phyloP scores from a whole-genome alignment of 768 basidiomycete genomes.

The Naematelia aurantialba region DNA sequence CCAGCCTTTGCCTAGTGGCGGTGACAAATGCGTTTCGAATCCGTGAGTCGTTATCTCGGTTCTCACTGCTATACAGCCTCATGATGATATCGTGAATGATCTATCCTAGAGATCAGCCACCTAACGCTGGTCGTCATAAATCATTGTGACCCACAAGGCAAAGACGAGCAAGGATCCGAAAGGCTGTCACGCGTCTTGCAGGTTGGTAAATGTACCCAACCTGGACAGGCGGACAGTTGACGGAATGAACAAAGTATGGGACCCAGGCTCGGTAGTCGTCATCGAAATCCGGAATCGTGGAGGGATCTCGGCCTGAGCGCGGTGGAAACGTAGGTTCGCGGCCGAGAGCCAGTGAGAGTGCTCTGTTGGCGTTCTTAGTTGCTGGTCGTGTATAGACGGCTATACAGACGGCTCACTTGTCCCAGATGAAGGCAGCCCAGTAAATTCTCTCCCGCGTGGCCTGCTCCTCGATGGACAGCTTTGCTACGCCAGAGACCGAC shows the following conservation, averaged over 20 bases:
- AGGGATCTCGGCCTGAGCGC: slow-evolving; percentile 1
- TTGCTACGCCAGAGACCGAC: slow-evolving; percentile 6
- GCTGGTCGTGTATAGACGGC: not conserved
- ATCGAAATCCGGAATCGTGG: slow-evolving; percentile 10
- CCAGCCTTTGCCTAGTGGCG: slow-evolving; percentile 2
- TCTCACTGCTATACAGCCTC: slow-evolving; percentile 12
- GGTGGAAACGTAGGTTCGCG: slow-evolving; percentile 14
- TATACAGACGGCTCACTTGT: slow-evolving; percentile 14
- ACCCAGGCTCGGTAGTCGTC: slow-evolving; percentile 10
- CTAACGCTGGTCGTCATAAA: not conserved
- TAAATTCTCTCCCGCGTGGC: slow-evolving; percentile 1
- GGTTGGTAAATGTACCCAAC: slow-evolving; percentile 8
- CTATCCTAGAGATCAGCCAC: not conserved
- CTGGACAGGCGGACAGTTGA: slow-evolving; percentile 9
- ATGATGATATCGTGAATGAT: slow-evolving; percentile 20
- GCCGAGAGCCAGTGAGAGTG: slow-evolving; percentile 11
- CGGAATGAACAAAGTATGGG: slow-evolving; percentile 5
- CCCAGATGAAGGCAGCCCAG: slow-evolving; percentile 11
- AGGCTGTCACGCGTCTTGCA: not conserved
- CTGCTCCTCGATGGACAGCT: slow-evolving; percentile 11
- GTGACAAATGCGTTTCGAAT: slow-evolving; percentile 4
- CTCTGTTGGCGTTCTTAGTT: not conserved
- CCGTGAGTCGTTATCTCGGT: not conserved
- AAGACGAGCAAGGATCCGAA: not conserved
- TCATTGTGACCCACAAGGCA: not conserved